phyloP scores from a whole-genome alignment of 495 filamentous ascomycete genomes.

The Thozetella sp. region DNA sequence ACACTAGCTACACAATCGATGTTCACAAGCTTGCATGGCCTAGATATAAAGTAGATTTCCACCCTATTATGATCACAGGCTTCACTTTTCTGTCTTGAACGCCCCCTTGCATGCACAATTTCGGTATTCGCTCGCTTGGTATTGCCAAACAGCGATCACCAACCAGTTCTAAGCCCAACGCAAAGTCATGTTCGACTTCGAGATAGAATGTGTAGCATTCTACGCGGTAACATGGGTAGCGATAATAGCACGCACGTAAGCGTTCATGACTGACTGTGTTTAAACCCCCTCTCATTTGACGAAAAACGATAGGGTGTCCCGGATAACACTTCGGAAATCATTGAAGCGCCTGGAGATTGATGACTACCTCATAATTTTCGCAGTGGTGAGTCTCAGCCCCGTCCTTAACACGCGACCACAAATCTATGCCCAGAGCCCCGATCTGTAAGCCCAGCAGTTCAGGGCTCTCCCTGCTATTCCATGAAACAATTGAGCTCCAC shows the following conservation, averaged over 20 bases:
- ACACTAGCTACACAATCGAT: too few relatives aligned
- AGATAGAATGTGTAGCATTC: background rate
- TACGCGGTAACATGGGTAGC: background rate
- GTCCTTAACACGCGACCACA: background rate
- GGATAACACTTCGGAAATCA: conserved; percentile 42
- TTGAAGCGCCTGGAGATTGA: conserved; percentile 51
- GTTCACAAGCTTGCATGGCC: too few relatives aligned
- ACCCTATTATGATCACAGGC: too few relatives aligned
- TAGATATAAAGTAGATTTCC: too few relatives aligned
- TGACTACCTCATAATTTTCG: conserved; percentile 60
- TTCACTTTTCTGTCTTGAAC: too few relatives aligned
- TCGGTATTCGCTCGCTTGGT: too few relatives aligned
- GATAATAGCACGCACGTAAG: background rate
- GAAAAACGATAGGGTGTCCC: conserved; percentile 24
- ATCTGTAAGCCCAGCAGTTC: too few relatives aligned
- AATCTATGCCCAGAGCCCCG: too few relatives aligned
- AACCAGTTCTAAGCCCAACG: background rate
- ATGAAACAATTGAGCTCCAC: background rate
- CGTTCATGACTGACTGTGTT: background rate
- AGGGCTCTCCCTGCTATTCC: background rate
- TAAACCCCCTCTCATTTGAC: background rate
- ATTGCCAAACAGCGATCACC: background rate
- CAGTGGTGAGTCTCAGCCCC: conserved; percentile 40
- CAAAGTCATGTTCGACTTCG: background rate
- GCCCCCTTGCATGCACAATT: too few relatives aligned